These are phyloP conservation scores for Copromyces sp. DNA, from an alignment of 495 filamentous ascomycete genomes.

Conservation along the genomic window DNA sequence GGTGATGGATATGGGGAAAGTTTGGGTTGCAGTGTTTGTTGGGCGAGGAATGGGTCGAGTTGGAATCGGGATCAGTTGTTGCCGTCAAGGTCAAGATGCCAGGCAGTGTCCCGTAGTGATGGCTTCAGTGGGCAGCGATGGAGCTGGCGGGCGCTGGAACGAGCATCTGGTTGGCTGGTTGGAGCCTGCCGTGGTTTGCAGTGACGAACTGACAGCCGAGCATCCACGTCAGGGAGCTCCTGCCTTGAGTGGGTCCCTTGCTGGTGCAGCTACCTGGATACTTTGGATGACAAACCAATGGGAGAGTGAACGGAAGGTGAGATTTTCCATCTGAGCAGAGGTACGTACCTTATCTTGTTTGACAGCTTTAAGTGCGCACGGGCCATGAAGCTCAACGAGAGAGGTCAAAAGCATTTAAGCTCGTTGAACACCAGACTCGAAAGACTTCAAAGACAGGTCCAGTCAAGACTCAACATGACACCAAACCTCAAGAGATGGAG, in stretches of 20 bases:
- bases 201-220: not conserved
- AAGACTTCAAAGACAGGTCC: not conserved
- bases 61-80: constrained; percentile 1
- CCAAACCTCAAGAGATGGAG: not conserved
- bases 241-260: constrained; percentile 16
- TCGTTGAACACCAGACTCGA: not conserved
- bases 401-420: not conserved
- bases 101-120: not conserved
- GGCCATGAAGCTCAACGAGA: not conserved
- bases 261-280: not conserved
- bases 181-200: not conserved
- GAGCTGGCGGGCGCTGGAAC: constrained; percentile 1
- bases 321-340: not conserved
- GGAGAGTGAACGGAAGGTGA: not conserved
- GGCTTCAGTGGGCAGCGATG: not conserved
- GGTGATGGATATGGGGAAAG: not conserved
- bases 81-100: not conserved
- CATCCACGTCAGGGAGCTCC: constrained; percentile 29
- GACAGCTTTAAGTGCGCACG: not conserved
- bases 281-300: not conserved
- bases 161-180: not conserved
- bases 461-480: not conserved
- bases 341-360: not conserved
- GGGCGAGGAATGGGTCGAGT: not conserved
- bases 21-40: not conserved